A percentile compares a stretch with the other conserved stretches of the same genome.
These are phyloP conservation scores for Camelina hispida DNA, from an alignment of 345 rosid genomes.

Conservation along the genomic window DNA sequence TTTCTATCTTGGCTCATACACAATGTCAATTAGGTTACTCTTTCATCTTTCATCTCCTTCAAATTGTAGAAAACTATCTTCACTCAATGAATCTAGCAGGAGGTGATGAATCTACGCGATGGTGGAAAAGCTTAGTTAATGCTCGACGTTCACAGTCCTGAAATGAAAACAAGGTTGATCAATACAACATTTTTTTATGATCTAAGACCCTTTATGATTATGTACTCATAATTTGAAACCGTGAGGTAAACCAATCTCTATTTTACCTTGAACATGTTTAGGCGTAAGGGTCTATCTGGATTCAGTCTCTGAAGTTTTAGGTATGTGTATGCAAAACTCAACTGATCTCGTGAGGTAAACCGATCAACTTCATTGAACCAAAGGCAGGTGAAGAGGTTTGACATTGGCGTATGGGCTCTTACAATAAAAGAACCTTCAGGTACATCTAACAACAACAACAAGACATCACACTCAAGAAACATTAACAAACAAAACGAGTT, in stretches of 20 bases:
- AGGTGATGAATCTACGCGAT: conserved; percentile 52
- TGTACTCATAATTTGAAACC: not conserved
- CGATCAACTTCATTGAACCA: conserved; percentile 97
- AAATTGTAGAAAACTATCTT: conserved; percentile 15
- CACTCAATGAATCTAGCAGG: conserved; percentile 51
- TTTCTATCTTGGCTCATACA: conserved; percentile 16
- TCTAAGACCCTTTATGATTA: not conserved
- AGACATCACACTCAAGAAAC: conserved; percentile 31
- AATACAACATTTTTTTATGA: conserved; percentile 3
- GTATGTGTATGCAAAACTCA: conserved; percentile 94
- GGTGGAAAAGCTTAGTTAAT: conserved; percentile 66
- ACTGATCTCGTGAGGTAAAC: conserved; percentile 89
- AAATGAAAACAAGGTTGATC: conserved; percentile 31
- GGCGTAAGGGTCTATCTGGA: conserved; percentile 68
- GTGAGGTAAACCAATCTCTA: not conserved
- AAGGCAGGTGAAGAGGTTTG: conserved; percentile 88
- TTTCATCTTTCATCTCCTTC: conserved; percentile 39
- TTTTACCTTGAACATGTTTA: conserved; percentile 87
- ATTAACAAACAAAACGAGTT: conserved; percentile 25
- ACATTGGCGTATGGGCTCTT: conserved; percentile 91
- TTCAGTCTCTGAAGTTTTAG: conserved; percentile 78
- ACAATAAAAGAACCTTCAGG: conserved; percentile 96
- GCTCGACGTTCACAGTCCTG: conserved; percentile 94
- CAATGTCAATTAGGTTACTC: conserved; percentile 17
- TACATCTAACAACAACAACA: conserved; percentile 64